Conservation (phyloP, 352 stramenopile genomes). For the Phytopythium delawarense region DNA sequence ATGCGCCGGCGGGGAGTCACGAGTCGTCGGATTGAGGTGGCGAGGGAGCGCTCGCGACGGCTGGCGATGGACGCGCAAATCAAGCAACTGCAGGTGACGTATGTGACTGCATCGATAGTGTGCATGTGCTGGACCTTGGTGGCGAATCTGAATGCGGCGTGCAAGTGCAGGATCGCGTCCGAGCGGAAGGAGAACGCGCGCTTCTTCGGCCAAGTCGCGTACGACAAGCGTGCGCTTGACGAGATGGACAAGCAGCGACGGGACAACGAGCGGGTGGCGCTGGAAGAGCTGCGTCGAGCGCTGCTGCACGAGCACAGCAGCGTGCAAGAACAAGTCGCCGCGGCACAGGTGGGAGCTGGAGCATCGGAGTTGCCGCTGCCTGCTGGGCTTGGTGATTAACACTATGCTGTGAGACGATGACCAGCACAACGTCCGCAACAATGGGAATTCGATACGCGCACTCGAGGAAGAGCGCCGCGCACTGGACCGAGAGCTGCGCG, state of each 20-base stretch:
- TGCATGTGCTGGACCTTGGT: not conserved
- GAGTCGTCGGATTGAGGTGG: not conserved
- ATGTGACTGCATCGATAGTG: not conserved
- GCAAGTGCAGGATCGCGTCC: not conserved
- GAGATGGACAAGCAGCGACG: not conserved
- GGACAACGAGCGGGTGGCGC: not conserved
- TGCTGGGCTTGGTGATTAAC: not conserved
- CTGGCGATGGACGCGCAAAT: not conserved
- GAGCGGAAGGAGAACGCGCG: constrained; percentile 2
- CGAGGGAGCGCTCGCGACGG: not conserved
- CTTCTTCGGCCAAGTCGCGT: not conserved
- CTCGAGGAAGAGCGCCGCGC: not conserved
- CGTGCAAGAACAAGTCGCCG: not conserved
- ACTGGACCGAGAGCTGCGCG: not conserved
- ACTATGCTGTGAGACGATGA: not conserved
- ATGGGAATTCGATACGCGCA: not conserved
- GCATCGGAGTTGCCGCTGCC: too few species aligned
- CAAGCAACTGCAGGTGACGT: not conserved
- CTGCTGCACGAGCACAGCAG: not conserved
- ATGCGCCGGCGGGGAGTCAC: not conserved
- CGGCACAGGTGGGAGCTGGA: not conserved
- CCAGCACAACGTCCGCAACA: not conserved
- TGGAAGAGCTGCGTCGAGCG: not conserved
- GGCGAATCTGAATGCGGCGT: not conserved
- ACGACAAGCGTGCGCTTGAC: constrained; percentile 1